These are phyloP conservation scores for Metarhizium anisopliae DNA, from an alignment of 2,329 filamentous ascomycete genomes.

Conservation along the genomic window DNA sequence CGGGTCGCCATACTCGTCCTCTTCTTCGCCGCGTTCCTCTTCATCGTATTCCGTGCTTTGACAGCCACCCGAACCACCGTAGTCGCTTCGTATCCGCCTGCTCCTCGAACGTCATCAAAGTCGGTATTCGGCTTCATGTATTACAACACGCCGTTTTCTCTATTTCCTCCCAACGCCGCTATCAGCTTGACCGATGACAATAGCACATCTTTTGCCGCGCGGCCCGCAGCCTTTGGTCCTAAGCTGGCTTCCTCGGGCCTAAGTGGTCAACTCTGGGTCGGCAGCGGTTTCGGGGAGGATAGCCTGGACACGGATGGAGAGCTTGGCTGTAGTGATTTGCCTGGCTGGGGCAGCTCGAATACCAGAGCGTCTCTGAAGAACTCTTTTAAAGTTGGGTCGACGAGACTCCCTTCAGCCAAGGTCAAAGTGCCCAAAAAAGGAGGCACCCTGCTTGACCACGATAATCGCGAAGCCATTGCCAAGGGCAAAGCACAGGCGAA, in stretches of 20 bases:
- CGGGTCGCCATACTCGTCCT: constrained; percentile 45
- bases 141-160: constrained; percentile 67
- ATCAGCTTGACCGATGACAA: constrained; percentile 98
- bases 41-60: constrained; percentile 45
- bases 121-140: constrained; percentile 47
- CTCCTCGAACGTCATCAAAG: constrained; percentile 12
- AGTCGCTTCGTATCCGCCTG: constrained; percentile 14
- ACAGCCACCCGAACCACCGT: constrained; percentile 20
- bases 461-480: constrained; percentile 14
- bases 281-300: constrained; percentile 83
- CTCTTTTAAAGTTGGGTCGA: constrained; percentile 21
- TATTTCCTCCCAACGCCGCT: constrained; percentile 91
- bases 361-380: constrained; percentile 35
- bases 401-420: constrained; percentile 11
- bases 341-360: constrained; percentile 67
- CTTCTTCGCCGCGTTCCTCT: constrained; percentile 44
- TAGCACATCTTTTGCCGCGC: constrained; percentile 89
- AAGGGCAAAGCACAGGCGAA: constrained; percentile 6
- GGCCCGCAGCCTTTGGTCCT: constrained; percentile 89
- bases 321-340: constrained; percentile 89
- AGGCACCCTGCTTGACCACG: constrained; percentile 17
- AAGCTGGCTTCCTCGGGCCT: constrained; percentile 65
- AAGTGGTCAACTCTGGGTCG: constrained; percentile 88
- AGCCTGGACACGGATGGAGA: constrained; percentile 66
- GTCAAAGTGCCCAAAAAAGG: constrained; percentile 10